Percentiles rank a stretch among this genome's conserved stretches.
Evolutionary conservation across 2,329 filamentous ascomycete species (phyloP).

Genomic region (Xylaria digitata): DNA sequence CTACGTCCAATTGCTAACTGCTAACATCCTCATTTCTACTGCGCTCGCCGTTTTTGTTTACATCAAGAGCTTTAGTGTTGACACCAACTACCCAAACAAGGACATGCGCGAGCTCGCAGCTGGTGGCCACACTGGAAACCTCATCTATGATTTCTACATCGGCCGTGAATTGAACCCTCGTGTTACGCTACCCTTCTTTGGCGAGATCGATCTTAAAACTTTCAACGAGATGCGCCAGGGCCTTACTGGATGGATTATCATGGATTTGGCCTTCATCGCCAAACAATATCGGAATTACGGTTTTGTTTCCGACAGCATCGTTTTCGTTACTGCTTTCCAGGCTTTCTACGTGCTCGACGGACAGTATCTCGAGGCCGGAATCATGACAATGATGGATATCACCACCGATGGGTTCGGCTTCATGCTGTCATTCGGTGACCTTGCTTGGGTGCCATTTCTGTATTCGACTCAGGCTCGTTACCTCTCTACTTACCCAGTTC

Average conservation of each 20-base stretch:
- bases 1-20: constrained; percentile 85
- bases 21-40: constrained; percentile 82
- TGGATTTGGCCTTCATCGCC: constrained; percentile 86
- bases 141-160: constrained; percentile 96
- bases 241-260: constrained; percentile 86
- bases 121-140: constrained; percentile 84
- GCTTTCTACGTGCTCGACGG: constrained; percentile 86
- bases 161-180: constrained; percentile 95
- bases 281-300: constrained; percentile 90
- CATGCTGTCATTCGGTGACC: constrained; percentile 93
- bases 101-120: constrained; percentile 82
- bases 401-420: constrained; percentile 93
- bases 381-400: constrained; percentile 94
- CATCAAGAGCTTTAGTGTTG: constrained; percentile 81
- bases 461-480: constrained; percentile 89
- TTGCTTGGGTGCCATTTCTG: constrained; percentile 92
- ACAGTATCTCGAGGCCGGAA: constrained; percentile 86
- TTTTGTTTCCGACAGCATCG: constrained; percentile 85
- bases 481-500: constrained; percentile 81
- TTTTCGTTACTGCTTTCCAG: constrained; percentile 82
- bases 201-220: constrained; percentile 89
- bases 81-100: constrained; percentile 71
- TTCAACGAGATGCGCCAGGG: constrained; percentile 91
- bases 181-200: constrained; percentile 79
- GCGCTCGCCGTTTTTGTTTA: constrained; percentile 82